These are phyloP conservation scores for Rheum nobile DNA, from an alignment of 148 eudicot genomes.

Conservation along the genomic window DNA sequence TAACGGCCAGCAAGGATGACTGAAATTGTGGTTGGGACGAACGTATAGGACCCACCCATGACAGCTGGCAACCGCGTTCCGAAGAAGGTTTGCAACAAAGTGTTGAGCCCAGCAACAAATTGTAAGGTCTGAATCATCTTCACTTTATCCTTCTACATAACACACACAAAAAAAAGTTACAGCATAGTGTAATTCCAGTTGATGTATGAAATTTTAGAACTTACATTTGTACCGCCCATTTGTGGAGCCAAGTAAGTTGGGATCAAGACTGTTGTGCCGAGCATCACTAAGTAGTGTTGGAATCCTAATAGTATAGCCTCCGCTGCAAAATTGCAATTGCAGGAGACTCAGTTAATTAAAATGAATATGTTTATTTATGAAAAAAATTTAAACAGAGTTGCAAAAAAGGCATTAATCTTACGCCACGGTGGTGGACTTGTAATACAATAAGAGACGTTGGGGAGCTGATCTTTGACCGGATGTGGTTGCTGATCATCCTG, in stretches of 20 bases:
- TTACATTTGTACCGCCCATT: constrained; percentile 87
- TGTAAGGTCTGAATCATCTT: constrained; percentile 75
- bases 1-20: constrained; percentile 68
- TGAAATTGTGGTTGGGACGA: constrained; percentile 60
- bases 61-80: constrained; percentile 80
- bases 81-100: constrained; percentile 53
- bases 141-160: constrained; percentile 64
- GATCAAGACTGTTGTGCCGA: constrained; percentile 84
- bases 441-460: constrained; percentile 67
- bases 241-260: constrained; percentile 71
- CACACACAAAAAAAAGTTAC: neutral
- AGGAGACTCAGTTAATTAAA: neutral
- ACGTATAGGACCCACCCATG: constrained; percentile 79
- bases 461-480: constrained; percentile 76
- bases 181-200: neutral
- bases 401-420: constrained; percentile 23
- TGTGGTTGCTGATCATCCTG: constrained; percentile 63
- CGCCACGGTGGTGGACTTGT: constrained; percentile 97
- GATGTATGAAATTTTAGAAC: neutral
- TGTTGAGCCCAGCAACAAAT: constrained; percentile 81
- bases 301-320: constrained; percentile 80
- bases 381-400: neutral
- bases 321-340: constrained; percentile 26
- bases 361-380: too few species aligned
- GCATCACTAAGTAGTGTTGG: constrained; percentile 86